Base-by-base conservation (phyloP, 768 basidiomycete genomes). In the Rhodotorula babjevae region DNA sequence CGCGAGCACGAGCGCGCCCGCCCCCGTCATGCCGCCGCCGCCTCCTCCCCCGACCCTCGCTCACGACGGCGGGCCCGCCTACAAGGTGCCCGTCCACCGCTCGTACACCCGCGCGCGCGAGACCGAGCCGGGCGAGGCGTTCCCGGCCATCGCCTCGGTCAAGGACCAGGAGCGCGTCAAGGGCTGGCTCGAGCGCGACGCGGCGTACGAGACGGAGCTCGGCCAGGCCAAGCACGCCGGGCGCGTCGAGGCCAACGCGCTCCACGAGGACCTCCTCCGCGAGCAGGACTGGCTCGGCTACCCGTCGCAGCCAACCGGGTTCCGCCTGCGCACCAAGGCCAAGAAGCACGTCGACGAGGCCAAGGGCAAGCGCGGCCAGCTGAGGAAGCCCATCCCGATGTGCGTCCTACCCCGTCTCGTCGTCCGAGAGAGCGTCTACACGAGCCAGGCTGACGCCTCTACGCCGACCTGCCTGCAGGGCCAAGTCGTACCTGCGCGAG, bases 401-500 rank as follows among this genome's bases (percentile, higher is more conserved):
- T 68, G 29, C 49, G 71, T 64, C 29, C 21, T 5, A 1, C 21
- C 11, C 18, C 1, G 23, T 29, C 36, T 36, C 36, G 36, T 46
- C 44, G 18, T 46, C 44, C 18, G 9, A 42, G n/a, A 42, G 31
- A 33, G 57, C 18, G 21, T n/a, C n/a, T n/a, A n/a, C 56, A 31
- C 25, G 2, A 27, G n/a, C n/a, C 11, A 55, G 4, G 27, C 36
- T 42, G 33, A 21, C 33, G 46, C 59, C 61, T 66, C 44, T 15
- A n/a, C n/a, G n/a, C n/a, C n/a, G n/a, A n/a, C n/a, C n/a, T n/a
- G n/a, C 33, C 12, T n/a, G 42, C 64, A 75, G 74, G 8, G 63
- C 73, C 27, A 82, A 81, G 67, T 73, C 74, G 27, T 79, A 82
- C 65, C 65, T 83, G 7, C 81, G 79, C 31, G 71, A 79, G 5